phyloP scores from a whole-genome alignment of 2,329 filamentous ascomycete genomes.

The Trichoderma sp. region DNA sequence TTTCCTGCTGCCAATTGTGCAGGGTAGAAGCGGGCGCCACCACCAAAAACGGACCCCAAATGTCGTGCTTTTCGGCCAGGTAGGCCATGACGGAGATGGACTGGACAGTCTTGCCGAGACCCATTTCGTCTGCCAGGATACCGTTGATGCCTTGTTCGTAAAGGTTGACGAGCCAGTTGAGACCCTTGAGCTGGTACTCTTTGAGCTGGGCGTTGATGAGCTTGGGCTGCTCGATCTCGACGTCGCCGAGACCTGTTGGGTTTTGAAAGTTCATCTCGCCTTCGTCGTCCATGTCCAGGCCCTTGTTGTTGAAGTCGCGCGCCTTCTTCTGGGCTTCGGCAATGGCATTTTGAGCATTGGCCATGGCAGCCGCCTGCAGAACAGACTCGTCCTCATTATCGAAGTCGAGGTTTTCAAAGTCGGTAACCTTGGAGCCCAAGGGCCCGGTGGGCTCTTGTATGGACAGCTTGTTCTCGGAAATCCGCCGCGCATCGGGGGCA shows the following conservation, averaged over 20 bases:
- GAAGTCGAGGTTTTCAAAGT: slow-evolving; percentile 93
- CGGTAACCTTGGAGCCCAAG: slow-evolving; percentile 71
- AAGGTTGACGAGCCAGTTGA: slow-evolving; percentile 98
- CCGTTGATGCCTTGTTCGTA: slow-evolving; percentile 99
- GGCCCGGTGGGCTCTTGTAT: slow-evolving; percentile 53
- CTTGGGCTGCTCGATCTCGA: slow-evolving; percentile 91
- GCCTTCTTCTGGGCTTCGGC: slow-evolving; percentile 92
- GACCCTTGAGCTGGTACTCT: slow-evolving; percentile 97
- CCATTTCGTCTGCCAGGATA: slow-evolving; percentile 98
- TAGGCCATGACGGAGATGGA: slow-evolving; percentile 99
- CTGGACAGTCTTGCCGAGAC: slow-evolving; percentile 97
- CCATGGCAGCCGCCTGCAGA: slow-evolving; percentile 80
- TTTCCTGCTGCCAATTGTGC: slow-evolving; percentile 99
- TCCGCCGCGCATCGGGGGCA: slow-evolving; percentile 47
- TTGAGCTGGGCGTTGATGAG: slow-evolving; percentile 92
- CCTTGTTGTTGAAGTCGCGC: slow-evolving; percentile 81
- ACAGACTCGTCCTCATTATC: slow-evolving; percentile 88
- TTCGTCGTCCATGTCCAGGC: slow-evolving; percentile 73
- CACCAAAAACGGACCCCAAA: slow-evolving; percentile 96
- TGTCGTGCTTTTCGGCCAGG: slow-evolving; percentile 92
- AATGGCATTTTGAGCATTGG: slow-evolving; percentile 93
- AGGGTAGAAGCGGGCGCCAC: slow-evolving; percentile 94
- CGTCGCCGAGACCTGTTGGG: slow-evolving; percentile 88
- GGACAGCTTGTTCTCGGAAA: slow-evolving; percentile 44
- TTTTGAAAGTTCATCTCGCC: slow-evolving; percentile 99